Percentiles rank a stretch among this genome's conserved stretches.
Conservation (phyloP, 345 rosid genomes). For the Eucalyptus rudis region DNA sequence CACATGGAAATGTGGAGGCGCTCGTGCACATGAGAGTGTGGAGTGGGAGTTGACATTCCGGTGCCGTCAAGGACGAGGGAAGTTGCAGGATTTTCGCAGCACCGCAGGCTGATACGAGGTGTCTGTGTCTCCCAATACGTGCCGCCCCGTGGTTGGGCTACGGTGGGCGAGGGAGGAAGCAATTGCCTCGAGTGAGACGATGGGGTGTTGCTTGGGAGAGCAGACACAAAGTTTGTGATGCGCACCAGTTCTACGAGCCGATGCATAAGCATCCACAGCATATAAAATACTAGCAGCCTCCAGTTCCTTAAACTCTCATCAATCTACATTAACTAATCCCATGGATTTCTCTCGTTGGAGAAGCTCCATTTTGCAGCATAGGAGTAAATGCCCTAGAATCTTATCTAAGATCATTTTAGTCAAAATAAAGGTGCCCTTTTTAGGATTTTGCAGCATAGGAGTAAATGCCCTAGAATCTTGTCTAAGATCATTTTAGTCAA, state of each 20-base stretch:
- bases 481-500: not conserved
- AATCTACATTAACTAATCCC: not conserved
- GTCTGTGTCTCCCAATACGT: constrained; percentile 14
- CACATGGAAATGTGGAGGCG: constrained; percentile 4
- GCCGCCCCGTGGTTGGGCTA: not conserved
- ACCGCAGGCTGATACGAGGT: constrained; percentile 13
- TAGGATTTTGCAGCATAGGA: not conserved
- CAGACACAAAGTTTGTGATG: constrained; percentile 1
- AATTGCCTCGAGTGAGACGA: constrained; percentile 19
- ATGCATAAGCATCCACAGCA: not conserved
- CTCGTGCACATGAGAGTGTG: constrained; percentile 11
- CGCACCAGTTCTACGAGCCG: not conserved
- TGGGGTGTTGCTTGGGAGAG: constrained; percentile 8
- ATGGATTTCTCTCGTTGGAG: not conserved
- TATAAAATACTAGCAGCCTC: not conserved
- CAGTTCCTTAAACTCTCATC: not conserved
- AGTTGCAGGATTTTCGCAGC: not conserved
- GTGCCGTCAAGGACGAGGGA: constrained; percentile 20
- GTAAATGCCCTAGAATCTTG: not conserved
- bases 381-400: not conserved
- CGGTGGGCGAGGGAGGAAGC: constrained; percentile 18
- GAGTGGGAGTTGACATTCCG: not conserved
- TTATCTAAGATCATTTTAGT: not conserved
- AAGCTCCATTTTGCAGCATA: not conserved
- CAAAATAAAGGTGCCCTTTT: not conserved